Conservation (phyloP, 192 early-diverging fungal genomes). For the Chytriomyces sp. region DNA sequence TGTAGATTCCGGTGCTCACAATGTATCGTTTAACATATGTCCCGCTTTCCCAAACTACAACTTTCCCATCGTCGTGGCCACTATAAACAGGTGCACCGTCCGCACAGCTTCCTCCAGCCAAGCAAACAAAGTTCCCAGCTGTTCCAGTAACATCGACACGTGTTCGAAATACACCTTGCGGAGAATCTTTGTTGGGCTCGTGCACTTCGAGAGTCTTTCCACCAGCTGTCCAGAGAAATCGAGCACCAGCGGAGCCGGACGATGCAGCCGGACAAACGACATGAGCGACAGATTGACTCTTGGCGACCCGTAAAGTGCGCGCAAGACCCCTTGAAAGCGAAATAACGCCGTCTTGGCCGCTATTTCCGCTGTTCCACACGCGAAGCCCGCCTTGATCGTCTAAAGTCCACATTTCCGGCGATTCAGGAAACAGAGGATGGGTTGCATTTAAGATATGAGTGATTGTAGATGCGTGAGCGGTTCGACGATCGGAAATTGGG, state of each 20-base stretch:
- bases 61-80: conserved; percentile 81
- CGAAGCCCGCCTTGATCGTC: conserved; percentile 31
- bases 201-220: conserved; percentile 66
- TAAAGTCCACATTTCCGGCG: conserved; percentile 17
- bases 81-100: conserved; percentile 55
- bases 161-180: conserved; percentile 39
- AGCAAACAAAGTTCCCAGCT: conserved; percentile 61
- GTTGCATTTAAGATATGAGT: conserved; percentile 19
- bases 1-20: conserved; percentile 65
- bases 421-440: neutral
- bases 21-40: conserved; percentile 52
- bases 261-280: conserved; percentile 38
- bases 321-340: conserved; percentile 52
- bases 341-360: conserved; percentile 50
- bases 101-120: conserved; percentile 49
- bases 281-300: conserved; percentile 56
- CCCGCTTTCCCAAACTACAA: conserved; percentile 69
- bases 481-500: neutral
- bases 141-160: conserved; percentile 40
- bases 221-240: conserved; percentile 65
- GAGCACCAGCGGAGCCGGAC: conserved; percentile 40
- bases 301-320: conserved; percentile 47
- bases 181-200: conserved; percentile 31
- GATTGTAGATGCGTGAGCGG: neutral
- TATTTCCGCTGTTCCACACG: conserved; percentile 30